These are phyloP conservation scores for Aristolochia californica DNA, from an alignment of 164 flowering plant species.

Conservation along the genomic window DNA sequence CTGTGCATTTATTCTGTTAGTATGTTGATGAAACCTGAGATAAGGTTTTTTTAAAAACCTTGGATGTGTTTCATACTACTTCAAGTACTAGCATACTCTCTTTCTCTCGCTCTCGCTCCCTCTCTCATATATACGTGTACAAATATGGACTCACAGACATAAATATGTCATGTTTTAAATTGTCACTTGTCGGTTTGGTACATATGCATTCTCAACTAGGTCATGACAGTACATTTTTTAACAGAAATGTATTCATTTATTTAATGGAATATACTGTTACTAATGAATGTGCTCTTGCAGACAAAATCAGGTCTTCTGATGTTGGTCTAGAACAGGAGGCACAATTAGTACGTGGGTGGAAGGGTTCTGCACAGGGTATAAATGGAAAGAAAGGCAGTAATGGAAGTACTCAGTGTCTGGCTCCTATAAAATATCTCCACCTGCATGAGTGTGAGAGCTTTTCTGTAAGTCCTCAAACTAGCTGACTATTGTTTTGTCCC, in stretches of 20 bases:
- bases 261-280: background rate
- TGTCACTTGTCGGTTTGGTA: background rate
- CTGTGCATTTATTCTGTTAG: background rate
- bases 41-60: too few species aligned
- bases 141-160: too few species aligned
- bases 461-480: conserved; percentile 45
- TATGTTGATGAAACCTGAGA: background rate
- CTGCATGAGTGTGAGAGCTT: conserved; percentile 76
- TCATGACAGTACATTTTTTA: background rate
- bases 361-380: conserved; percentile 25
- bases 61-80: too few species aligned
- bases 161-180: background rate
- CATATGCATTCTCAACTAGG: background rate
- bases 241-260: background rate
- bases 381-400: conserved; percentile 44
- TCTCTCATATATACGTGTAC: too few species aligned
- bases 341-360: conserved; percentile 54
- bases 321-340: conserved; percentile 96
- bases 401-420: conserved; percentile 44
- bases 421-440: conserved; percentile 81
- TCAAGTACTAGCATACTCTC: too few species aligned
- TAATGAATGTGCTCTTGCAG: conserved; percentile 33
- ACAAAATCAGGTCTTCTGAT: conserved; percentile 78
- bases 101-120: too few species aligned
- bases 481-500: background rate